These are phyloP conservation scores for Komagataella kurtzmanii DNA, from an alignment of 805 yeast genomes.

Conservation along the genomic window DNA sequence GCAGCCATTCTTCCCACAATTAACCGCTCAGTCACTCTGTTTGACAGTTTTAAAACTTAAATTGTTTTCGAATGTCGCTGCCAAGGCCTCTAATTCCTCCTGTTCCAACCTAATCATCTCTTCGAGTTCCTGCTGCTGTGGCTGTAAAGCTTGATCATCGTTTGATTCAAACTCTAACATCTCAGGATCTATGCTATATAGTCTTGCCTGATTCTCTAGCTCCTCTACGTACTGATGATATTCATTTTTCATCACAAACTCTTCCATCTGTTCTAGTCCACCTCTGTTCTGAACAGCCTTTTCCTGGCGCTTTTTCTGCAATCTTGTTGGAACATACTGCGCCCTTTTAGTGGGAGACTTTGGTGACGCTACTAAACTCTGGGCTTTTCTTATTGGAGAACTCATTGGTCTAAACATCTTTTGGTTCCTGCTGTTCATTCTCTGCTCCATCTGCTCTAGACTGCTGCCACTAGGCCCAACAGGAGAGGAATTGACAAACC, in stretches of 20 bases:
- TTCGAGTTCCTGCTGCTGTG: slow-evolving; percentile 14
- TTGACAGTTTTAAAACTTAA: slow-evolving; percentile 3
- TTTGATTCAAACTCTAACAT: slow-evolving; percentile 6
- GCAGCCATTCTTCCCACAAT: background rate
- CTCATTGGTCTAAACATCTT: background rate
- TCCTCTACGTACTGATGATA: slow-evolving; percentile 4
- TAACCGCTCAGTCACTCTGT: background rate
- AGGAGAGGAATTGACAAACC: background rate
- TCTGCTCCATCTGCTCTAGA: background rate
- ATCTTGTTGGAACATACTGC: background rate
- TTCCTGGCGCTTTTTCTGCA: background rate
- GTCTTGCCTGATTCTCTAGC: slow-evolving; percentile 10
- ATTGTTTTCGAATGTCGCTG: slow-evolving; percentile 8
- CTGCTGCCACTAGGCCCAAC: background rate
- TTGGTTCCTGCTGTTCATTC: background rate
- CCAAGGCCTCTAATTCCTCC: slow-evolving; percentile 16
- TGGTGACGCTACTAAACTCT: background rate
- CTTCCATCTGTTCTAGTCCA: slow-evolving; percentile 9
- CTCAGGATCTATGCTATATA: slow-evolving; percentile 9
- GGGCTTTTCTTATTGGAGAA: background rate
- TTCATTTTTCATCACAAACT: slow-evolving; percentile 13
- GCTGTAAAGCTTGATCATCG: slow-evolving; percentile 14
- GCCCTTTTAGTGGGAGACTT: background rate
- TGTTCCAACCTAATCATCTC: slow-evolving; percentile 13
- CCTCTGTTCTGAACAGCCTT: slow-evolving; percentile 1